phyloP scores from a whole-genome alignment of 2,329 filamentous ascomycete species.

The Aureobasidium sp. region DNA sequence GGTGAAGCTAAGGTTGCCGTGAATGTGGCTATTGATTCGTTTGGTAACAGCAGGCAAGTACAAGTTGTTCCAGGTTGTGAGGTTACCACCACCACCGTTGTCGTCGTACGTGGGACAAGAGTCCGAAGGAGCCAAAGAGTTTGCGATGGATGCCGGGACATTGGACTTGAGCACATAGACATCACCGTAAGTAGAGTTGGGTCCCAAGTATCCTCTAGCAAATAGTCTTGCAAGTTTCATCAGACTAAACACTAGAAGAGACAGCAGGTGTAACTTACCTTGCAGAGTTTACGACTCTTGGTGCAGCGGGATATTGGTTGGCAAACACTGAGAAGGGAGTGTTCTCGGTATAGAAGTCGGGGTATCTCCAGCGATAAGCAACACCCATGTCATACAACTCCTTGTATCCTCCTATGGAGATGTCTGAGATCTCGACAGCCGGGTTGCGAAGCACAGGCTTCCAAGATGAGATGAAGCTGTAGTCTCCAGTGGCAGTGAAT shows the following conservation, averaged over 20 bases:
- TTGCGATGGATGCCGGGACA: slow-evolving; percentile 47
- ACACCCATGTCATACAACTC: slow-evolving; percentile 51
- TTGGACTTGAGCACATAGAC: slow-evolving; percentile 51
- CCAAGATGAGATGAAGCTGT: slow-evolving; percentile 53
- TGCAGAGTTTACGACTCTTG: slow-evolving; percentile 52
- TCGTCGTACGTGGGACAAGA: slow-evolving; percentile 52
- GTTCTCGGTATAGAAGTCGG: slow-evolving; percentile 41
- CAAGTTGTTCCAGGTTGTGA: slow-evolving; percentile 39
- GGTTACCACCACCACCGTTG: slow-evolving; percentile 39
- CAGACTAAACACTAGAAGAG: background rate
- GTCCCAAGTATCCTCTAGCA: slow-evolving; percentile 51
- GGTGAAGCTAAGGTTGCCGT: slow-evolving; percentile 40
- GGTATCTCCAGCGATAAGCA: slow-evolving; percentile 35
- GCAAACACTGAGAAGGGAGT: slow-evolving; percentile 52
- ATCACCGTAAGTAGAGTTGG: slow-evolving; percentile 44
- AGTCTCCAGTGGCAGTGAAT: slow-evolving; percentile 43
- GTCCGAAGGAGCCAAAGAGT: slow-evolving; percentile 55
- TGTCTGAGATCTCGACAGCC: slow-evolving; percentile 46
- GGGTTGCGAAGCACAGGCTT: slow-evolving; percentile 48
- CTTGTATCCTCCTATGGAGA: slow-evolving; percentile 54
- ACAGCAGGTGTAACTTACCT: background rate
- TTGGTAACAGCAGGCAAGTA: slow-evolving; percentile 46
- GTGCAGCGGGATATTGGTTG: slow-evolving; percentile 46
- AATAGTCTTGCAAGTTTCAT: slow-evolving; percentile 39
- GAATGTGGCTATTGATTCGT: slow-evolving; percentile 46